A percentile compares a stretch with the other conserved stretches of the same genome.
Conservation (phyloP, 2,329 filamentous ascomycete species). For the Curvularia eragrostidis region DNA sequence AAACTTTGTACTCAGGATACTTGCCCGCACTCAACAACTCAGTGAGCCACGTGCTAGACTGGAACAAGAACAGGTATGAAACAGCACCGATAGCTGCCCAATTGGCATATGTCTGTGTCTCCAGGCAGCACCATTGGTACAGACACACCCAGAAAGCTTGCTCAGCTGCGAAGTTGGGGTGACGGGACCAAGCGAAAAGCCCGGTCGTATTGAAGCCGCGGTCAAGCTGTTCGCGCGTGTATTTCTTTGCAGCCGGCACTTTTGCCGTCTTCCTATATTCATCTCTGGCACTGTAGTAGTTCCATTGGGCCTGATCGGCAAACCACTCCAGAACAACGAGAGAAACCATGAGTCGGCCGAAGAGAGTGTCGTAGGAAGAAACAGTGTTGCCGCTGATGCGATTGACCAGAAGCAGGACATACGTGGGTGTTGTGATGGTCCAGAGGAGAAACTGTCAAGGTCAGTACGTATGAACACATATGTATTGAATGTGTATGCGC, state of each 20-base stretch:
- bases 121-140: slow-evolving; percentile 86
- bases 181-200: slow-evolving; percentile 85
- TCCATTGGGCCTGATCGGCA: slow-evolving; percentile 93
- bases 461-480: slow-evolving; percentile 9
- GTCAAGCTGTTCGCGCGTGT: slow-evolving; percentile 77
- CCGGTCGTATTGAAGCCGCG: slow-evolving; percentile 87
- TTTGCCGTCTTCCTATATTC: slow-evolving; percentile 76
- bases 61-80: slow-evolving; percentile 80
- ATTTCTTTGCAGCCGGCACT: slow-evolving; percentile 67
- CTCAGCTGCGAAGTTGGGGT: slow-evolving; percentile 94
- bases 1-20: slow-evolving; percentile 86
- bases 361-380: slow-evolving; percentile 62
- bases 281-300: slow-evolving; percentile 81
- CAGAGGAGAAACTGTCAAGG: slow-evolving; percentile 72
- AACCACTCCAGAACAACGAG: slow-evolving; percentile 74
- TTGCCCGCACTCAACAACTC: slow-evolving; percentile 81
- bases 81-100: slow-evolving; percentile 78
- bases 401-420: slow-evolving; percentile 77
- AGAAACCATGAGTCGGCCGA: slow-evolving; percentile 62
- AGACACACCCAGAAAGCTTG: slow-evolving; percentile 87
- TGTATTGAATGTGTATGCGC: slow-evolving; percentile 18
- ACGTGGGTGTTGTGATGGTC: slow-evolving; percentile 79
- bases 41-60: slow-evolving; percentile 86
- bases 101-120: slow-evolving; percentile 73
- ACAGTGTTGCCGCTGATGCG: slow-evolving; percentile 63